Evolutionary conservation across 2,329 filamentous ascomycete genomes (phyloP), one percentile per base, ranked within the genome.

Genomic region (Fusarium tuaranense): DNA sequence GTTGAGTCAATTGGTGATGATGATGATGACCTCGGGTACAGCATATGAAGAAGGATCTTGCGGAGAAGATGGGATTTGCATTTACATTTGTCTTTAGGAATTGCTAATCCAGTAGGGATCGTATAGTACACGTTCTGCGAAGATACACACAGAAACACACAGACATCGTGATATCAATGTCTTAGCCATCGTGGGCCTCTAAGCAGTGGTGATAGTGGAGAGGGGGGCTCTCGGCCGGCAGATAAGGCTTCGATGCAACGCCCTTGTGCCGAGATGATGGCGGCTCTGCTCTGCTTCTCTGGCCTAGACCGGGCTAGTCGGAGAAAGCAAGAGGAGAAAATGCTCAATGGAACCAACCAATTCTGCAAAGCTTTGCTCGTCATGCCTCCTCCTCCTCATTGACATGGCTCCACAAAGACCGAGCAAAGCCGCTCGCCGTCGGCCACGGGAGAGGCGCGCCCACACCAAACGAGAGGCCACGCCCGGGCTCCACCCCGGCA

Each of bases 381-480:
- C 51, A 55, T 55, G 51, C 51, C 51, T 32, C 44, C 22, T 55
- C 20, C 65, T 71, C 67, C 68, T 70, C 67, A 61, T 73, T 65
- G 69, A 57, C 38, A 65, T 68, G 61, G 48, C 70, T 71, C 72
- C 72, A 75, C 70, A 70, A 65, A 51, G 69, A 67, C 72, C 72
- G 72, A 75, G 60, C 72, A 70, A 75, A 75, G 72, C 72, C 72
- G 72, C 72, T 65, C 38, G 63, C 62, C 71, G 48, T 65, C 51
- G 64, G 51, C 55, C 48, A 59, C 70, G 70, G 72, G 72, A 73
- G 72, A 73, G 72, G 72, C 72, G 72, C 72, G 72, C 72, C 68
- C 59, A 71, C 61, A 41, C 67, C 75, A 74, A 70, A 73, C 51
- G n/a, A 41, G 57, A 51, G 57, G 34, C 32, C 32, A 53, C 48